These are phyloP conservation scores for Agrostemma githago DNA, from an alignment of 148 eudicot species.

Conservation along the genomic window DNA sequence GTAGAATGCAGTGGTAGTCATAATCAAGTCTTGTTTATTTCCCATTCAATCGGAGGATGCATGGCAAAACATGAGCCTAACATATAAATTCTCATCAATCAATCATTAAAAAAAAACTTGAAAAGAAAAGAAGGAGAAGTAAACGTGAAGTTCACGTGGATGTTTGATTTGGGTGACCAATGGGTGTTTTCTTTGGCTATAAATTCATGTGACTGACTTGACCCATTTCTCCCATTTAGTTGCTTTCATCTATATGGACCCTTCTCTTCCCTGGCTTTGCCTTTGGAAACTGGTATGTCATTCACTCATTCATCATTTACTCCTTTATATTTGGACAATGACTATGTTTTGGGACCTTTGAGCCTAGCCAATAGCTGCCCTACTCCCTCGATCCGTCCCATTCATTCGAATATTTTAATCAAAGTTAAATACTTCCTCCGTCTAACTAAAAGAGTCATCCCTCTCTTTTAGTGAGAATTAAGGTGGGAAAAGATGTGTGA, in stretches of 20 bases:
- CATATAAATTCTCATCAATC: not conserved
- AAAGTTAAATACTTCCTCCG: no score
- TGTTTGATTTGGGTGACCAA: conserved; percentile 1
- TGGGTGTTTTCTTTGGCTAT: conserved; percentile 8
- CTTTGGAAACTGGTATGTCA: not conserved
- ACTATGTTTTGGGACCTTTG: conserved; percentile 11
- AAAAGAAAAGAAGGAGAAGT: not conserved
- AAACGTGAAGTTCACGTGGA: conserved; percentile 33
- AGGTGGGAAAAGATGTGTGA: no score
- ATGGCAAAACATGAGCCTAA: not conserved
- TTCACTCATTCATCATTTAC: not conserved
- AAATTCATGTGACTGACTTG: conserved; percentile 24
- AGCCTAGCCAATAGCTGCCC: conserved; percentile 5
- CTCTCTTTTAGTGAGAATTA: no score
- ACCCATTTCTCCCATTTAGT: conserved; percentile 7
- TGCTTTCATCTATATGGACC: conserved; percentile 22
- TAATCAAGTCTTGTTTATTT: conserved; percentile 1
- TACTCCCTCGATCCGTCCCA: no score
- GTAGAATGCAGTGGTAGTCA: not conserved
- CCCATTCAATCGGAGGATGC: not conserved
- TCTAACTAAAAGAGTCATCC: no score
- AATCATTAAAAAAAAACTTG: not conserved
- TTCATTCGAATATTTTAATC: no score
- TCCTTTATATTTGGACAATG: conserved; percentile 18
- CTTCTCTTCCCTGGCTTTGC: conserved; percentile 4